Evolutionary conservation across 1,284 basidiomycete species (phyloP).

Genomic region (Rhodotorula sp.): DNA sequence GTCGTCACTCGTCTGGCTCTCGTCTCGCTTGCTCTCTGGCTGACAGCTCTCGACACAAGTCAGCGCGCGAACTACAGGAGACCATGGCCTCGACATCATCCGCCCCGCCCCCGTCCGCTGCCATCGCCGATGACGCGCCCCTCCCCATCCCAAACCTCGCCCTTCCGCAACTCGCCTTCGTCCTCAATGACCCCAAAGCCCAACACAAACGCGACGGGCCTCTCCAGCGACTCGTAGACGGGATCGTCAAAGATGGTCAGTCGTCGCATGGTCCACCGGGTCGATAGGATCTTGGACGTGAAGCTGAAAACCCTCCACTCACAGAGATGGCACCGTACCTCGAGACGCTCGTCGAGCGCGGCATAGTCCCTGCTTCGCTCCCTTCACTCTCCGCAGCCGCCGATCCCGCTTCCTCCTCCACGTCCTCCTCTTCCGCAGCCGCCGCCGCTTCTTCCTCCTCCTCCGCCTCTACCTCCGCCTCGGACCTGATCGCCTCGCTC

Average conservation of each 20-base stretch:
- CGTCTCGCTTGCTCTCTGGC: neutral
- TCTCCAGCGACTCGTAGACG: conserved; percentile 64
- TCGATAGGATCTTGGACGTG: too few species aligned
- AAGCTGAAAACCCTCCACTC: too few species aligned
- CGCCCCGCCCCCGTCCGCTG: neutral
- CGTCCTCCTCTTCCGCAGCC: too few species aligned
- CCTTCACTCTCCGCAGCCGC: neutral
- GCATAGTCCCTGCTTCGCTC: neutral
- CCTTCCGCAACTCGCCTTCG: conserved; percentile 73
- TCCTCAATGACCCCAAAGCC: conserved; percentile 64
- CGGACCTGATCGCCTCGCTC: conserved; percentile 62
- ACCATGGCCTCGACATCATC: neutral
- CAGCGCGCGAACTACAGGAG: too few species aligned
- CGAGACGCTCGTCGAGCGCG: conserved; percentile 7
- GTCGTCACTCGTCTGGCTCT: neutral
- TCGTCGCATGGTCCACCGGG: too few species aligned
- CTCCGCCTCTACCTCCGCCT: conserved; percentile 40
- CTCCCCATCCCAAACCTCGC: conserved; percentile 81
- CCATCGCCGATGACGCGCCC: conserved; percentile 15
- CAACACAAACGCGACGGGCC: conserved; percentile 66
- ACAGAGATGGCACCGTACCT: conserved; percentile 74
- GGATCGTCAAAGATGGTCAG: conserved; percentile 80
- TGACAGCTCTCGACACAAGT: neutral
- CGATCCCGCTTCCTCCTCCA: conserved; percentile 26
- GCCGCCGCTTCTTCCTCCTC: conserved; percentile 29